Conservation (phyloP, 306 rosid genomes). For the Lupinus albus region DNA sequence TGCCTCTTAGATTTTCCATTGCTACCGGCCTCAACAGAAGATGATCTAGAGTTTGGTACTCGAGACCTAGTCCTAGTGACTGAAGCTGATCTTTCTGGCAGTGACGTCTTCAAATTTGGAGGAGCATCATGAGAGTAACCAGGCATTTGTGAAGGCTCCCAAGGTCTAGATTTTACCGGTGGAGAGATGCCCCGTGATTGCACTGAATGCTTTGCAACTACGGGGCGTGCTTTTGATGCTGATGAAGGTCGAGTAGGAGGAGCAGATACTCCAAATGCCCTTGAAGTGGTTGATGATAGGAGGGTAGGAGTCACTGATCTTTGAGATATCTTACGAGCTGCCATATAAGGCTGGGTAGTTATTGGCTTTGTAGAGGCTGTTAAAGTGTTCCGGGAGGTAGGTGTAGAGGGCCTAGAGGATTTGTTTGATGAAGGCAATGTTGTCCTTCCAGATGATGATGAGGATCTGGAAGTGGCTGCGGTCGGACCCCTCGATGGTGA, state of each 20-base stretch:
- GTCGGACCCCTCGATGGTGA: slow-evolving; percentile 56
- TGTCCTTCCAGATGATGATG: slow-evolving; percentile 71
- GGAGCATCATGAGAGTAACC: slow-evolving; percentile 67
- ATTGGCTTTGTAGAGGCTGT: slow-evolving; percentile 54
- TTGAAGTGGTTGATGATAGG: slow-evolving; percentile 56
- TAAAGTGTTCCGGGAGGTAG: slow-evolving; percentile 55
- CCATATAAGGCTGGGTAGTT: slow-evolving; percentile 57
- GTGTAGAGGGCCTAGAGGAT: slow-evolving; percentile 74
- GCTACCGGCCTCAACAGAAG: slow-evolving; percentile 50
- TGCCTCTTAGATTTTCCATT: slow-evolving; percentile 60
- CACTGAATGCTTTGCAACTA: slow-evolving; percentile 51
- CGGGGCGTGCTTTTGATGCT: slow-evolving; percentile 62
- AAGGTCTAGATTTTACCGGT: slow-evolving; percentile 64
- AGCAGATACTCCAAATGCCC: slow-evolving; percentile 53
- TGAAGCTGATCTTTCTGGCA: slow-evolving; percentile 69
- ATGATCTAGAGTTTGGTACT: slow-evolving; percentile 51
- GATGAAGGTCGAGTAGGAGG: slow-evolving; percentile 70
- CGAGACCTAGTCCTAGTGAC: slow-evolving; percentile 71
- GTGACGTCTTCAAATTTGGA: slow-evolving; percentile 62
- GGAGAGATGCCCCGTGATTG: slow-evolving; percentile 70
- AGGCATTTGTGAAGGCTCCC: slow-evolving; percentile 67
- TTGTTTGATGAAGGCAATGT: slow-evolving; percentile 62
- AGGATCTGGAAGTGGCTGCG: slow-evolving; percentile 61
- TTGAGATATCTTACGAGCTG: slow-evolving; percentile 61
- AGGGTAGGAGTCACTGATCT: slow-evolving; percentile 79